Conservation (phyloP, 352 stramenopile species). For the Phytophthora pinifolia region DNA sequence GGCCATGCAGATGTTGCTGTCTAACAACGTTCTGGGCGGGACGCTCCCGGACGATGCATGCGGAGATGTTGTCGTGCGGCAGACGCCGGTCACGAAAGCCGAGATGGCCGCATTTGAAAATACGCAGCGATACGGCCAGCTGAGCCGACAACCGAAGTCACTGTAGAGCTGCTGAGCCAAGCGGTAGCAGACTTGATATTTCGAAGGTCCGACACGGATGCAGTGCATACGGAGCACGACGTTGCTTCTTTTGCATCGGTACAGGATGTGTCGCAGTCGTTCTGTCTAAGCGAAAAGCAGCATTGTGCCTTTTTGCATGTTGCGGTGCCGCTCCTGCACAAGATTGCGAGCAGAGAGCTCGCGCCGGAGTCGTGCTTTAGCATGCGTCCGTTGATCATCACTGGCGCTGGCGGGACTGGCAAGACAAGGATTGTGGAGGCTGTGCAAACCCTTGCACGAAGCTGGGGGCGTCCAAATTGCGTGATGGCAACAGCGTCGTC, state of each 20-base stretch:
- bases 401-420: conserved; percentile 20
- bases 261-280: not conserved
- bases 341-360: not conserved
- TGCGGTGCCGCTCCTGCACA: conserved; percentile 2
- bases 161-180: not conserved
- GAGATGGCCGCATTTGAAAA: not conserved
- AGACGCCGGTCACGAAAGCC: not conserved
- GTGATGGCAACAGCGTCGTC: conserved; percentile 4
- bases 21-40: not conserved
- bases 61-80: not conserved
- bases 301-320: conserved; percentile 4
- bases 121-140: not conserved
- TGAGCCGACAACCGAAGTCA: not conserved
- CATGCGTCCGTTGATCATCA: conserved; percentile 12
- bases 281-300: not conserved
- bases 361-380: conserved; percentile 1
- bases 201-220: not conserved
- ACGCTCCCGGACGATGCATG: not conserved
- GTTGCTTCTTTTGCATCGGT: not conserved
- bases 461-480: conserved; percentile 2
- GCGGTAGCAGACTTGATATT: not conserved
- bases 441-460: conserved; percentile 1
- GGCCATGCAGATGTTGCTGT: not conserved
- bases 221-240: not conserved
- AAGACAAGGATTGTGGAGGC: conserved; percentile 25